A percentile compares a stretch with the other conserved stretches of the same genome.
Evolutionary conservation across 192 early-diverging fungal species (phyloP).

Genomic region (Coemansia umbellata): DNA sequence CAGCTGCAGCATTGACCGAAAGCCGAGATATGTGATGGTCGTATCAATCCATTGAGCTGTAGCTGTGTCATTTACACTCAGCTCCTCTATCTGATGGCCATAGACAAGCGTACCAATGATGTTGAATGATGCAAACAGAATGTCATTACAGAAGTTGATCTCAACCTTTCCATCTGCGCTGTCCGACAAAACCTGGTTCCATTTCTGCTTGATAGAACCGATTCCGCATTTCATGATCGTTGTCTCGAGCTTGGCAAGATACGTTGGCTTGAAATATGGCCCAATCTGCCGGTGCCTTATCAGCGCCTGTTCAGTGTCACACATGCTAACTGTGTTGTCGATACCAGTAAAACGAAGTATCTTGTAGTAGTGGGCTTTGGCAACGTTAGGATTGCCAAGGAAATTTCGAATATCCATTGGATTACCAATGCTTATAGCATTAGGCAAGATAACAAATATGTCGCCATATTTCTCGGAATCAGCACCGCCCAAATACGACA

Average conservation of each 20-base stretch:
- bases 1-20: slow-evolving; percentile 36
- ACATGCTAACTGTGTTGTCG: slow-evolving; percentile 40
- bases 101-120: slow-evolving; percentile 41
- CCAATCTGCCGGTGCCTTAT: slow-evolving; percentile 37
- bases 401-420: slow-evolving; percentile 26
- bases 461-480: slow-evolving; percentile 37
- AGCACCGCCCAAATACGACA: slow-evolving; percentile 12
- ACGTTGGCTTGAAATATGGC: slow-evolving; percentile 33
- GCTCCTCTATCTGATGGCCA: slow-evolving; percentile 29
- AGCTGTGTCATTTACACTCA: slow-evolving; percentile 14
- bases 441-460: slow-evolving; percentile 15
- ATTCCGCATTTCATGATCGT: slow-evolving; percentile 44
- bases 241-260: slow-evolving; percentile 34
- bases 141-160: slow-evolving; percentile 42
- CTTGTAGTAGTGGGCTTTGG: slow-evolving; percentile 29
- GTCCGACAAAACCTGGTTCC: slow-evolving; percentile 16
- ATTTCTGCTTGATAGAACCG: slow-evolving; percentile 28
- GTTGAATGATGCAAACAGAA: slow-evolving; percentile 40
- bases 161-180: slow-evolving; percentile 19
- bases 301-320: slow-evolving; percentile 32
- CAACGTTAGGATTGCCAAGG: slow-evolving; percentile 15
- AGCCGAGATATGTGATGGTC: slow-evolving; percentile 30
- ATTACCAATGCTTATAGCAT: slow-evolving; percentile 27
- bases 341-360: slow-evolving; percentile 38
- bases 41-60: slow-evolving; percentile 36